These are phyloP conservation scores for Pseudogymnoascus sp. DNA, from an alignment of 2,329 filamentous ascomycete genomes.

Conservation along the genomic window DNA sequence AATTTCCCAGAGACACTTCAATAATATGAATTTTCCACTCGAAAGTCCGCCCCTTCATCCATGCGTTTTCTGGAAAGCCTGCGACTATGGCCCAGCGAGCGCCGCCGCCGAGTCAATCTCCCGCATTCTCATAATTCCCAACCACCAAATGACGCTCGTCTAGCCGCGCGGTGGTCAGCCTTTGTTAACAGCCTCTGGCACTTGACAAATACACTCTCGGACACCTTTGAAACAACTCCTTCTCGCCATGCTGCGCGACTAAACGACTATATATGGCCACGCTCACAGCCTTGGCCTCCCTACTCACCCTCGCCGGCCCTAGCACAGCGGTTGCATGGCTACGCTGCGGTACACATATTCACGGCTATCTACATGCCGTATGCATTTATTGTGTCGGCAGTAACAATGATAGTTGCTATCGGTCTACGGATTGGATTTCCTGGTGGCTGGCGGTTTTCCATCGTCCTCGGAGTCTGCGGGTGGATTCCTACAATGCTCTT, in stretches of 20 bases:
- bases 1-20: not conserved
- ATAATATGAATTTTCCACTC: not conserved
- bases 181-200: not conserved
- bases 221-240: not conserved
- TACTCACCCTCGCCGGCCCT: not conserved
- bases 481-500: not conserved
- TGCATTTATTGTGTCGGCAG: not conserved
- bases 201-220: not conserved
- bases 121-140: not conserved
- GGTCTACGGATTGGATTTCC: not conserved
- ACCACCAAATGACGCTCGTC: not conserved
- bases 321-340: not conserved
- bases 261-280: not conserved
- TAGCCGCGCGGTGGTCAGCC: not conserved
- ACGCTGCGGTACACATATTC: not conserved
- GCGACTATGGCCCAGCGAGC: not conserved
- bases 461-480: not conserved
- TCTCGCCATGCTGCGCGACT: not conserved
- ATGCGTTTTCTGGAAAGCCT: constrained; percentile 2
- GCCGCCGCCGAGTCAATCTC: not conserved
- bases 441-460: not conserved
- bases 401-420: constrained; percentile 4
- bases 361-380: not conserved
- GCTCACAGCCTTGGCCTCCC: not conserved
- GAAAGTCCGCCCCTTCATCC: not conserved